These are phyloP conservation scores for Ballota nigra DNA, from an alignment of 257 asterid species.

Conservation along the genomic window DNA sequence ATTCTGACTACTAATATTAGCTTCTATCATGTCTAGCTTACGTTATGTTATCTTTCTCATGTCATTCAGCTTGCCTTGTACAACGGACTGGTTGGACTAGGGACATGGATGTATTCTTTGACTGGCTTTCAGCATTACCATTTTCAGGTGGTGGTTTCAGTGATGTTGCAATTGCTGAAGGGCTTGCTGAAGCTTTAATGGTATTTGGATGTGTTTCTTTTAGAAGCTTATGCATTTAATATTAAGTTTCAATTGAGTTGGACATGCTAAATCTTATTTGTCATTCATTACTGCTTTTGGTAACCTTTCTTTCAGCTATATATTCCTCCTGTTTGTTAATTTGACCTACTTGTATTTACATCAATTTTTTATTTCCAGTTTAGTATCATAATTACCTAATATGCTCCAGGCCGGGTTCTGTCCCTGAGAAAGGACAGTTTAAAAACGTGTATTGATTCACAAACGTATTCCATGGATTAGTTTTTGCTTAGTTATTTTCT, in stretches of 20 bases:
- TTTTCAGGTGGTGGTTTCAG: conserved; percentile 89
- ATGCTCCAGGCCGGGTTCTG: too few species aligned
- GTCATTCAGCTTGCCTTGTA: conserved; percentile 61
- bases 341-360: background rate
- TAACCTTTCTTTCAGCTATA: background rate
- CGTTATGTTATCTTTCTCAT: background rate
- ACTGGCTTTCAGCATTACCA: conserved; percentile 86
- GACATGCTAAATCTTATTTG: background rate
- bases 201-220: conserved; percentile 33
- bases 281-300: background rate
- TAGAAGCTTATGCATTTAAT: conserved; percentile 14
- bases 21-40: conserved; percentile 15
- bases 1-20: background rate
- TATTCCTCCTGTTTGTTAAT: background rate
- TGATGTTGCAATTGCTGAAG: conserved; percentile 95
- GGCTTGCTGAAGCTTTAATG: conserved; percentile 90
- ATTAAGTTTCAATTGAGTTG: background rate
- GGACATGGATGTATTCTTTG: conserved; percentile 70
- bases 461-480: background rate
- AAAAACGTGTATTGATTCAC: background rate
- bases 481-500: background rate
- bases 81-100: conserved; percentile 93
- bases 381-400: too few species aligned
- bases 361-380: background rate
- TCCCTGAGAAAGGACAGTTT: too few species aligned